Base-by-base conservation (phyloP, 129 eudicot genomes). In the Smallanthus sonchifolius region DNA sequence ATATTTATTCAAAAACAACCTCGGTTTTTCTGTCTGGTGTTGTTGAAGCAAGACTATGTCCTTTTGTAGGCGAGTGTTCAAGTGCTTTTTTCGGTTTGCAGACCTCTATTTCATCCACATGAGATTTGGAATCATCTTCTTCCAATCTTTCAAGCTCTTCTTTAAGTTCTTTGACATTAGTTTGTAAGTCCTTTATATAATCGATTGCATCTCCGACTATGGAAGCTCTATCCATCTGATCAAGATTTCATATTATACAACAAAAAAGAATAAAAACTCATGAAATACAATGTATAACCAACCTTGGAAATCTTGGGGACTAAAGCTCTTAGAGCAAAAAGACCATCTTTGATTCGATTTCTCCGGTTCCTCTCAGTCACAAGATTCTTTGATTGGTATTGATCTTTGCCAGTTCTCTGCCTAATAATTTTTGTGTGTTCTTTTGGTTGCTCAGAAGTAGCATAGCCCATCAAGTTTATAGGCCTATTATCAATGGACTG, bases 301-400 rank as follows among this genome's bases (percentile, higher is more conserved):
- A 88, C 98, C 98, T 93, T 93, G 62, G 98, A 49, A 73, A 93
- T 93, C 40, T 90, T 93, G 11, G 96, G 98, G 73, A 90, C 96
- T 76, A 90, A 75, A 74, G 98, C 74, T 10, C 98, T 95, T 17
- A 93, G 83, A 68, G 86, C 72, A 64, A 80, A 83, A 40, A 87
- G 84, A 63, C 91, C 85, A 11, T 84, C 83, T 65, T 81, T 93
- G 68, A 93, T 93, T 83, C 92, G 85, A 52, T 37, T 68, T 84
- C 98, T 84, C 68, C 97, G 66, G 39, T 81, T 87, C 48, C 96
- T 84, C 82, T 90, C 98, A 2, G 90, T 84, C 44, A 76, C 7
- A 42, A 93, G 89, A 82, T 90, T 90, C 84, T 93, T 93, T 37
- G 98, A 90, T 36, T 81, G 84, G 72, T 61, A 75, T 20, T 61